Conservation (phyloP, 108 stramenopile genomes). For the Nannochloropsis oceanica region DNA sequence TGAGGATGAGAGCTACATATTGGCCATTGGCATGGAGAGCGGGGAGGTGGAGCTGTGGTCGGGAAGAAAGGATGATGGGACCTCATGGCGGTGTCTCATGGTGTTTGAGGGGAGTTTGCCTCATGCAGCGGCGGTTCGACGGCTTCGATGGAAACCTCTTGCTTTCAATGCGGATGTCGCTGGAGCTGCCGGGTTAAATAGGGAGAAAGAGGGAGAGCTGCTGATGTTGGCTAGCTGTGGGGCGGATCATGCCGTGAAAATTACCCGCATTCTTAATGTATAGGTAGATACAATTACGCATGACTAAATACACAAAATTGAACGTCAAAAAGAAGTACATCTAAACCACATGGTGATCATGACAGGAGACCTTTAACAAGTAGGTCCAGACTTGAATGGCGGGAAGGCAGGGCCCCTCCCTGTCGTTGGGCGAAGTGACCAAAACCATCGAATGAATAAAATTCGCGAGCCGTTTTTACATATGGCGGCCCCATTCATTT, state of each 20-base stretch:
- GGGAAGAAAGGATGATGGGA: neutral
- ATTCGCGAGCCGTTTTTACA: too few species aligned
- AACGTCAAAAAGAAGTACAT: too few species aligned
- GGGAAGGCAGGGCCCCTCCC: too few species aligned
- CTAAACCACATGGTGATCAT: too few species aligned
- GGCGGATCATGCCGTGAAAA: neutral
- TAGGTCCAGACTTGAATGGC: too few species aligned
- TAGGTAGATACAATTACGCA: too few species aligned
- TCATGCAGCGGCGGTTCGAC: neutral
- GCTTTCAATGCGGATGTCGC: neutral
- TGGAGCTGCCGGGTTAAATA: neutral
- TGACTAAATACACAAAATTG: too few species aligned
- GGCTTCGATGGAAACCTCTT: neutral
- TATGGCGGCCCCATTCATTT: too few species aligned
- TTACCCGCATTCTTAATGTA: neutral
- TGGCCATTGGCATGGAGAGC: neutral
- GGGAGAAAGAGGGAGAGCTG: neutral
- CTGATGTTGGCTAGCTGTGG: neutral
- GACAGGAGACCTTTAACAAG: too few species aligned
- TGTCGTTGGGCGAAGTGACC: too few species aligned
- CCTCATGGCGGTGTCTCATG: neutral
- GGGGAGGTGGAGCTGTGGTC: neutral
- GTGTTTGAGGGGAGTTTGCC: neutral
- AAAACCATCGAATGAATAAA: too few species aligned
- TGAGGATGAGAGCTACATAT: neutral